These are phyloP conservation scores for Gryganskiella cystojenkinii DNA, from an alignment of 192 early-diverging fungal genomes.

Conservation along the genomic window DNA sequence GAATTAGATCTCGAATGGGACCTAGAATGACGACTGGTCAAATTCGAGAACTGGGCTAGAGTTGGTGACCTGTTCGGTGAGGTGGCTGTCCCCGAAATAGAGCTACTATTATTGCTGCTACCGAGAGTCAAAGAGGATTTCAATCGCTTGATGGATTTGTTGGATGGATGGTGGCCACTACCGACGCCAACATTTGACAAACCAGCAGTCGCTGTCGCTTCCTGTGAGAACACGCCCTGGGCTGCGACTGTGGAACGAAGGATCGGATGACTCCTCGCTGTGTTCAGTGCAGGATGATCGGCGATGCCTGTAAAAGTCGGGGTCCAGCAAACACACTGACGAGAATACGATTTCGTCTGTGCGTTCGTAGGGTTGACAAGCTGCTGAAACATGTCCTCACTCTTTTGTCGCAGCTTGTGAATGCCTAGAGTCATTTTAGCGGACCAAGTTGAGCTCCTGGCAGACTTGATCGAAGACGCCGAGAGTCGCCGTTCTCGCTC, in stretches of 20 bases:
- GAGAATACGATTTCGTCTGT: neutral
- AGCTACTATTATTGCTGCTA: neutral
- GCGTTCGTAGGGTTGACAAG: conserved; percentile 20
- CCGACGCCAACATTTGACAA: too few relatives aligned
- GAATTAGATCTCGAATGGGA: conserved; percentile 42
- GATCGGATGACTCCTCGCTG: conserved; percentile 21
- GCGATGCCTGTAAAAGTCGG: conserved; percentile 31
- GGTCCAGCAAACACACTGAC: conserved; percentile 35
- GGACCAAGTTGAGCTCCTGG: conserved; percentile 29
- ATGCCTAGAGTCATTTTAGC: conserved; percentile 34
- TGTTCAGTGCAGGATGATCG: conserved; percentile 21
- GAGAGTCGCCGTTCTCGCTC: conserved; percentile 28
- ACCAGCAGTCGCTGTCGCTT: neutral
- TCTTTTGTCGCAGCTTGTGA: conserved; percentile 43
- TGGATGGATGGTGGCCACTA: conserved; percentile 10
- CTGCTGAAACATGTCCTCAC: conserved; percentile 46
- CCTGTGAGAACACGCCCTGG: neutral
- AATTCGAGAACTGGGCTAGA: conserved; percentile 20
- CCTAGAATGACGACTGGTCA: conserved; percentile 27
- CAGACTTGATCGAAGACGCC: conserved; percentile 25
- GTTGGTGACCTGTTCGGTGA: conserved; percentile 29
- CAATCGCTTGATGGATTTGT: conserved; percentile 33
- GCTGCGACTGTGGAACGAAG: conserved; percentile 17
- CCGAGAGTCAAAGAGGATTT: conserved; percentile 29
- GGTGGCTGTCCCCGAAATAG: neutral